phyloP scores from a whole-genome alignment of 2,329 filamentous ascomycete genomes.

The Lasiodiplodia sp. region DNA sequence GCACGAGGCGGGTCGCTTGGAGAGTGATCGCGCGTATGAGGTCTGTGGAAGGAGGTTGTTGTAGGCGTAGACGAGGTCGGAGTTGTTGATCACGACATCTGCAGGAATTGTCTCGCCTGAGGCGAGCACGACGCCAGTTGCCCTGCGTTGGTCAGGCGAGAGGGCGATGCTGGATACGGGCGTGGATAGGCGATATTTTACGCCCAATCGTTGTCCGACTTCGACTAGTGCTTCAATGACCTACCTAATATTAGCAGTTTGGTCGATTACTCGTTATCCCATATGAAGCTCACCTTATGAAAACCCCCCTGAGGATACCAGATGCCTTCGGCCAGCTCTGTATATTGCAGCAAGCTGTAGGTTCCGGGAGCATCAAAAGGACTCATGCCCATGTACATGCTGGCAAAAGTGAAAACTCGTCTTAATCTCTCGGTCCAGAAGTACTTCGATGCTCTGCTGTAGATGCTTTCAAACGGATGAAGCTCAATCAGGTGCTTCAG shows the following conservation, averaged over 20 bases:
- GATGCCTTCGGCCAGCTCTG: constrained; percentile 77
- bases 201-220: constrained; percentile 68
- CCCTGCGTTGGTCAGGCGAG: constrained; percentile 59
- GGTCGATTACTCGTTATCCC: too few species aligned
- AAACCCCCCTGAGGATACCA: constrained; percentile 79
- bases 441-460: constrained; percentile 69
- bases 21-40: constrained; percentile 50
- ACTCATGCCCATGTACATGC: constrained; percentile 85
- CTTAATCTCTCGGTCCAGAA: constrained; percentile 74
- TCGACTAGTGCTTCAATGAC: constrained; percentile 67
- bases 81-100: constrained; percentile 74
- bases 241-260: constrained; percentile 23
- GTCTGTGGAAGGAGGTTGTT: constrained; percentile 70
- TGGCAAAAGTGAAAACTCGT: constrained; percentile 77
- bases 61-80: constrained; percentile 78
- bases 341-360: constrained; percentile 77
- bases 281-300: constrained; percentile 58
- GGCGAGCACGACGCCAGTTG: constrained; percentile 66
- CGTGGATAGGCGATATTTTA: constrained; percentile 67
- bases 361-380: constrained; percentile 79
- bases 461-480: constrained; percentile 77
- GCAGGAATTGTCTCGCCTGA: constrained; percentile 66
- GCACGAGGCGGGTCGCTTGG: constrained; percentile 67
- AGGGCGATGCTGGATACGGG: constrained; percentile 65
- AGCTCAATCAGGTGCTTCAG: constrained; percentile 65